A percentile compares a stretch with the other conserved stretches of the same genome.
These are phyloP conservation scores for Coleophoma eucalyptorum DNA, from an alignment of 2,329 filamentous ascomycete genomes.

Conservation along the genomic window DNA sequence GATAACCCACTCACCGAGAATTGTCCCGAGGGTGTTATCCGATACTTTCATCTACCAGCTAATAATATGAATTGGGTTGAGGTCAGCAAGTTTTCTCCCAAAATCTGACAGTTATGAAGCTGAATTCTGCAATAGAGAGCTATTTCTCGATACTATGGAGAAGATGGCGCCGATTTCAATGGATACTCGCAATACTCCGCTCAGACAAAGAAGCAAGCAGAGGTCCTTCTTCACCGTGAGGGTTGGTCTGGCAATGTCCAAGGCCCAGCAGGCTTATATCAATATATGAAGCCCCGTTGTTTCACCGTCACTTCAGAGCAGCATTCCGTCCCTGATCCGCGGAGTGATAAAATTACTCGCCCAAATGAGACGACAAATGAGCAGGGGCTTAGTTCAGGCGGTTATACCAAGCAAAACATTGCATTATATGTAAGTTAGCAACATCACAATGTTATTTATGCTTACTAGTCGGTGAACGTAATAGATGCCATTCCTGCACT, in stretches of 20 bases:
- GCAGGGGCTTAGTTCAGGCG: not conserved
- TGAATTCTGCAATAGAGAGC: not conserved
- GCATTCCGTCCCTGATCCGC: no score
- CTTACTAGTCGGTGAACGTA: not conserved
- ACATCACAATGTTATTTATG: not conserved
- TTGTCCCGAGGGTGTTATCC: not conserved
- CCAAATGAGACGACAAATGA: not conserved
- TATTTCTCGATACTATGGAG: not conserved
- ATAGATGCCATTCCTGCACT: conserved; percentile 25
- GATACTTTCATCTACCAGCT: not conserved
- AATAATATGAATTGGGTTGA: not conserved
- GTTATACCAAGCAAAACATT: not conserved
- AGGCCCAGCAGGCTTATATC: no score
- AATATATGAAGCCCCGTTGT: no score
- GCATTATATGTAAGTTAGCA: not conserved
- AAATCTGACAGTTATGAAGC: not conserved
- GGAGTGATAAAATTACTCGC: no score
- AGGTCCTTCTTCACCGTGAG: not conserved
- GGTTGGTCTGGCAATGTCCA: not conserved
- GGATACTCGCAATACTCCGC: no score
- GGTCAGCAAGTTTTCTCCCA: not conserved
- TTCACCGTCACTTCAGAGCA: no score
- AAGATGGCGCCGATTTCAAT: not conserved
- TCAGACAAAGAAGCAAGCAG: not conserved
- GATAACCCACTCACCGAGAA: not conserved